phyloP scores from a whole-genome alignment of 257 asterid genomes.

The Nicotiana benthamiana region DNA sequence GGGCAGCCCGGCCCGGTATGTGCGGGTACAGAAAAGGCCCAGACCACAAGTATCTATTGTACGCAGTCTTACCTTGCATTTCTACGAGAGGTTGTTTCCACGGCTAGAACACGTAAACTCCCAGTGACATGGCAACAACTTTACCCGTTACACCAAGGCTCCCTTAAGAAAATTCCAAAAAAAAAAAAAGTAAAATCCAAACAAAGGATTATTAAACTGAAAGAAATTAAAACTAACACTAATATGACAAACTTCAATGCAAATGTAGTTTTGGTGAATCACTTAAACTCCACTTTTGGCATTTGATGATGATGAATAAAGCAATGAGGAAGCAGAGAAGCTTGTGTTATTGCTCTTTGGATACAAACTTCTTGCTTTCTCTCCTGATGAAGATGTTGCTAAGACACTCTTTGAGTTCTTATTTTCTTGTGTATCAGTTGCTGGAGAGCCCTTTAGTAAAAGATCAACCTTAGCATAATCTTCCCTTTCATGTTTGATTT shows the following conservation, averaged over 20 bases:
- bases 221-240: neutral
- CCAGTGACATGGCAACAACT: too few species aligned
- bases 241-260: conserved; percentile 2
- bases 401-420: conserved; percentile 6
- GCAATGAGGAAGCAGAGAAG: conserved; percentile 34
- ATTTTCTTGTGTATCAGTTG: conserved; percentile 2
- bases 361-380: conserved; percentile 13
- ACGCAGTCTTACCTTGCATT: too few species aligned
- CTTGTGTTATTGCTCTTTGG: conserved; percentile 30
- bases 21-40: rapidly evolving
- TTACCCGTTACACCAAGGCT: too few species aligned
- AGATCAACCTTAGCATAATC: conserved; percentile 32
- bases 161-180: neutral
- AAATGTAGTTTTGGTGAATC: neutral
- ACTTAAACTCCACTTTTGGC: conserved; percentile 16
- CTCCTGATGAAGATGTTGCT: conserved; percentile 30
- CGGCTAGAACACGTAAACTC: too few species aligned
- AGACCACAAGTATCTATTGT: too few species aligned
- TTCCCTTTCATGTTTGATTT: conserved; percentile 43
- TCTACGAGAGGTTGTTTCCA: too few species aligned
- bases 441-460: conserved; percentile 23
- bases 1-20: too few species aligned
- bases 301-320: conserved; percentile 29
- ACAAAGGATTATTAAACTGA: neutral
- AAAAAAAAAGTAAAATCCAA: neutral